Percentiles rank a stretch among this genome's conserved stretches.
Evolutionary conservation across 2,329 filamentous ascomycete species (phyloP).

Genomic region (Pseudodiploospora longispora): DNA sequence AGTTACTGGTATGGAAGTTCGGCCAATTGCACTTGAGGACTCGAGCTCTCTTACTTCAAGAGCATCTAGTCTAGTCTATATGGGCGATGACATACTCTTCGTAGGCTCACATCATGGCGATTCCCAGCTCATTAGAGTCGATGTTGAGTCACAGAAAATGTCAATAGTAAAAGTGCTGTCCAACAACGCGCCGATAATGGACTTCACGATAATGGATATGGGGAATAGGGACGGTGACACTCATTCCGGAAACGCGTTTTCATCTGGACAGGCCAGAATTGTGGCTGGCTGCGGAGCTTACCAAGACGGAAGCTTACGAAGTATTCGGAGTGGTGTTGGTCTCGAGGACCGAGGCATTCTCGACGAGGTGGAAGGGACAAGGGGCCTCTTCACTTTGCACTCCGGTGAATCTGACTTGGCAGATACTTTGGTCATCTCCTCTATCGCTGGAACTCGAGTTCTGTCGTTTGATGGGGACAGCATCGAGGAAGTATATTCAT

Average conservation of each 20-base stretch:
- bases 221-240: conserved; percentile 73
- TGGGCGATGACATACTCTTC: conserved; percentile 67
- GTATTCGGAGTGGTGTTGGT: conserved; percentile 87
- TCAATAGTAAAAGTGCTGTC: conserved; percentile 58
- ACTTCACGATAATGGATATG: conserved; percentile 95
- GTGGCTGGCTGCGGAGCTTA: conserved; percentile 89
- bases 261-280: conserved; percentile 86
- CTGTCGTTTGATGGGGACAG: conserved; percentile 67
- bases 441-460: conserved; percentile 73
- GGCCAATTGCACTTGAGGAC: conserved; percentile 26
- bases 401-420: conserved; percentile 33
- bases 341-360: conserved; percentile 80
- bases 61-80: conserved; percentile 70
- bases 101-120: conserved; percentile 90
- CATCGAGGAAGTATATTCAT: conserved; percentile 78
- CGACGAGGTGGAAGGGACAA: conserved; percentile 67
- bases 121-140: conserved; percentile 68
- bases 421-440: conserved; percentile 73
- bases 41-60: conserved; percentile 50
- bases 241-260: conserved; percentile 76
- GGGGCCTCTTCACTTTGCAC: conserved; percentile 62
- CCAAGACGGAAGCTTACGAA: conserved; percentile 79
- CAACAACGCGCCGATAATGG: conserved; percentile 86
- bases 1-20: conserved; percentile 66
- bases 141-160: conserved; percentile 35